Base-by-base conservation (phyloP, 2,329 filamentous ascomycete species). In the Penicillium sp. region DNA sequence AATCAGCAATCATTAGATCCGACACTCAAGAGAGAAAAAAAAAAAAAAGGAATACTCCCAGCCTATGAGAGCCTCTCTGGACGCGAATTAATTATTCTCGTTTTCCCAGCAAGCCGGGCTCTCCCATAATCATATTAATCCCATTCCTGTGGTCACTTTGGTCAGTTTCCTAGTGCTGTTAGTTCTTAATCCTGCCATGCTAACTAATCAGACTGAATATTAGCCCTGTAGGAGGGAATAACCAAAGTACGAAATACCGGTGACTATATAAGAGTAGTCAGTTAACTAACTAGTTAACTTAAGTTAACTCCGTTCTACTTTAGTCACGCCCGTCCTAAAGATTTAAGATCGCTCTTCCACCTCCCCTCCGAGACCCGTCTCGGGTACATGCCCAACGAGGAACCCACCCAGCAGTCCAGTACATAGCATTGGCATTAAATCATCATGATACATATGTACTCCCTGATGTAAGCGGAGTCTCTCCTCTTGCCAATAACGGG, bases 371-470 rank as follows among this genome's bases (percentile, higher is more conserved):
- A 15, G 35, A 15, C 61, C 53, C 28, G 53, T 60, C 61, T 63
- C 57, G 57, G 57, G 57, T 59, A 55, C 35, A 28, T 44, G 56
- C 49, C 49, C 49, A 50, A 33, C 26, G 26, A 50, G 40, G 19
- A 22, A 33, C 30, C 30, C 30, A 22, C 28, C 12, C 30, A 22
- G 4, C 33, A 51, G 26, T 12, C 30, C 30, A 15, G 17, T 42
- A 8, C 28, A 33, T 33, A 22, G 19, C 24, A 44, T 24, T 22
- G 19, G 9, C 2, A 44, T 24, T 30, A 49, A 49, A 30, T n/a
- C 45, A 49, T 49, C 2, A 30, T n/a, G 45, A n/a, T 49, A 49
- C 13, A 33, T 33, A 30, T 30, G 28, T 30, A 12, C 35, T 44
- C 40, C 19, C 19, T 24, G 40, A 44, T 22, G n/a, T 44, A 44